Percentiles rank a stretch among this genome's conserved stretches.
Evolutionary conservation across 495 filamentous ascomycete species (phyloP).

Genomic region (Penicillium maclennaniae): DNA sequence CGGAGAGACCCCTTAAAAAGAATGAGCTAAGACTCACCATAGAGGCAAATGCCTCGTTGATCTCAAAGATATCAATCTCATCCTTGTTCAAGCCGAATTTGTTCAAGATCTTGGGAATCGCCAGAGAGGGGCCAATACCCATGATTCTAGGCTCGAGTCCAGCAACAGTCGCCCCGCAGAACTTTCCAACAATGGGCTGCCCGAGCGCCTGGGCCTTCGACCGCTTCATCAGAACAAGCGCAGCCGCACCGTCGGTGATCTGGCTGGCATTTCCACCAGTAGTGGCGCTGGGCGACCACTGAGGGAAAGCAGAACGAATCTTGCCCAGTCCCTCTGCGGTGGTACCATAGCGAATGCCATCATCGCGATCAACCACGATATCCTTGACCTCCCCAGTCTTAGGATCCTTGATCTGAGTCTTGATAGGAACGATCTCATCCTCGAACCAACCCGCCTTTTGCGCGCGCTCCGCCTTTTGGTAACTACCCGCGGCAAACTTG

Average conservation of each 20-base stretch:
- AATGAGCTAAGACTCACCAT: conserved; percentile 57
- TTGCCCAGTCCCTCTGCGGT: conserved; percentile 76
- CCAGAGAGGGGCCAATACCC: conserved; percentile 90
- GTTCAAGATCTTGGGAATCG: conserved; percentile 85
- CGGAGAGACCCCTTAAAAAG: not conserved
- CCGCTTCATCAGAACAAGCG: conserved; percentile 88
- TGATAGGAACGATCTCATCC: conserved; percentile 89
- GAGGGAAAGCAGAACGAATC: conserved; percentile 83
- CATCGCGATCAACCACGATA: conserved; percentile 77
- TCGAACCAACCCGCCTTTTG: conserved; percentile 90
- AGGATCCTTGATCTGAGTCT: conserved; percentile 72
- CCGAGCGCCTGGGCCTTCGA: conserved; percentile 76
- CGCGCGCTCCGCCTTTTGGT: conserved; percentile 77
- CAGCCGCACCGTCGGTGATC: conserved; percentile 91
- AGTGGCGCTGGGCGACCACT: conserved; percentile 77
- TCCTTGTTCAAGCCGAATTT: conserved; percentile 73
- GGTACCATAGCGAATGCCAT: conserved; percentile 86
- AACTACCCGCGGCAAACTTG: conserved; percentile 77
- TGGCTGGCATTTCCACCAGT: conserved; percentile 93
- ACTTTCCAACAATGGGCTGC: conserved; percentile 89
- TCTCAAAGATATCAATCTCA: conserved; percentile 85
- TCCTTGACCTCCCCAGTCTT: conserved; percentile 74
- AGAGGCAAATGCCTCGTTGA: conserved; percentile 95
- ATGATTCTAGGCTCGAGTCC: conserved; percentile 90
- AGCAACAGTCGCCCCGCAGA: conserved; percentile 80